Evolutionary conservation across 306 rosid species (phyloP), one percentile per base, ranked within the genome.

Genomic region (Quercus aquifolioides): DNA sequence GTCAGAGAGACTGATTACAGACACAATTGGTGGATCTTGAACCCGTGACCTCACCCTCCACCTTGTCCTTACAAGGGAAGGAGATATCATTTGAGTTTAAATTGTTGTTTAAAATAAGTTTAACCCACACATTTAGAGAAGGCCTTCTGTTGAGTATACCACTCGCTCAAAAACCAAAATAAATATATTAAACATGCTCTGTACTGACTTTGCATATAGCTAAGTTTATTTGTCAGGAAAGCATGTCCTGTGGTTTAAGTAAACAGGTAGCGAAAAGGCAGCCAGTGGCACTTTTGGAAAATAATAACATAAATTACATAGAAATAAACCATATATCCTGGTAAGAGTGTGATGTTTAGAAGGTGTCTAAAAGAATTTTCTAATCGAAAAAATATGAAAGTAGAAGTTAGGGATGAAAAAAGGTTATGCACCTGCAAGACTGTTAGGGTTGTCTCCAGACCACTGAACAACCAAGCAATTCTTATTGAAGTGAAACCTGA

Each of bases 391-490:
- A 76, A 71, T 28, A 71, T 43, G 26, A 21, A 13, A 76, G 75
- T 20, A 68, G 55, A 77, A 68, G 71, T 49, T 68, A 49, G 56
- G 41, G 54, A 68, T 33, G 19, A 75, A 78, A 81, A 58, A 84
- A 80, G 72, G 49, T 52, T 23, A 57, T 60, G 85, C 70, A 95
- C 99, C 99, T 90, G 98, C 99, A 6, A 95, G 81, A 84, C 99
- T 95, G 83, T 95, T 95, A 56, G 98, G 99, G 80, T 95, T 95
- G 88, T 95, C 99, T 81, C 99, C 99, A 57, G 99, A 93, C 97
- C 99, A 93, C 73, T 90, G 95, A 88, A 93, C 83, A 74, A 87
- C 90, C 86, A 89, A 77, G 84, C 99, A 95, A 74, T 90, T 75
- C 81, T 86, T 87, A 88, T 87, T 89, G 82, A 95, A 95, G 78